Conservation (phyloP, 768 basidiomycete genomes). For the Hirschioporus abietinus region DNA sequence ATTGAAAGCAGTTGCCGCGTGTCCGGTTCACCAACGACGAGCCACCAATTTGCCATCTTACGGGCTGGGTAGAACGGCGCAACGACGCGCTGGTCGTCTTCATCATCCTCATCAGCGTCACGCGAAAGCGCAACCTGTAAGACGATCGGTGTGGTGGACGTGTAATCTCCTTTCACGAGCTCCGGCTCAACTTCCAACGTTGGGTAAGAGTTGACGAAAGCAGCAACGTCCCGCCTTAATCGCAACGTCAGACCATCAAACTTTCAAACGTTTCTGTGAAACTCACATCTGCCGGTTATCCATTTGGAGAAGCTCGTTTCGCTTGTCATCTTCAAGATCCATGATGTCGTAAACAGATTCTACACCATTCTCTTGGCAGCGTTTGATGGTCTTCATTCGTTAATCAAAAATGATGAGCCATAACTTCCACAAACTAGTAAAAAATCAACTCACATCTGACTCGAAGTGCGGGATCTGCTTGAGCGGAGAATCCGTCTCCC, state of each 20-base stretch:
- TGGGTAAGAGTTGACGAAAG: slow-evolving; percentile 94
- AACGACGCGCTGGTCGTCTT: slow-evolving; percentile 75
- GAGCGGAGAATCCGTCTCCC: slow-evolving; percentile 94
- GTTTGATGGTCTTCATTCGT: slow-evolving; percentile 57
- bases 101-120: slow-evolving; percentile 62
- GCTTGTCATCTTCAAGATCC: slow-evolving; percentile 94
- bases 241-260: slow-evolving; percentile 14
- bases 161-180: slow-evolving; percentile 82
- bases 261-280: background rate
- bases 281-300: slow-evolving; percentile 79
- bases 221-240: slow-evolving; percentile 85
- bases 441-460: slow-evolving; percentile 51
- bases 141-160: slow-evolving; percentile 77
- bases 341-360: slow-evolving; percentile 96
- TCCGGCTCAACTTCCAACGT: slow-evolving; percentile 89
- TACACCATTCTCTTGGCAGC: slow-evolving; percentile 76
- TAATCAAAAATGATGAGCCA: background rate
- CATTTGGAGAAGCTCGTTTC: slow-evolving; percentile 81
- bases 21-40: slow-evolving; percentile 82
- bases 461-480: slow-evolving; percentile 98
- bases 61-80: slow-evolving; percentile 89
- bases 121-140: slow-evolving; percentile 75
- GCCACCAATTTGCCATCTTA: slow-evolving; percentile 97
- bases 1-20: slow-evolving; percentile 80
- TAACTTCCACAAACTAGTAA: background rate